These are phyloP conservation scores for Jackrogersella minutella DNA, from an alignment of 495 filamentous ascomycete genomes.

Conservation along the genomic window DNA sequence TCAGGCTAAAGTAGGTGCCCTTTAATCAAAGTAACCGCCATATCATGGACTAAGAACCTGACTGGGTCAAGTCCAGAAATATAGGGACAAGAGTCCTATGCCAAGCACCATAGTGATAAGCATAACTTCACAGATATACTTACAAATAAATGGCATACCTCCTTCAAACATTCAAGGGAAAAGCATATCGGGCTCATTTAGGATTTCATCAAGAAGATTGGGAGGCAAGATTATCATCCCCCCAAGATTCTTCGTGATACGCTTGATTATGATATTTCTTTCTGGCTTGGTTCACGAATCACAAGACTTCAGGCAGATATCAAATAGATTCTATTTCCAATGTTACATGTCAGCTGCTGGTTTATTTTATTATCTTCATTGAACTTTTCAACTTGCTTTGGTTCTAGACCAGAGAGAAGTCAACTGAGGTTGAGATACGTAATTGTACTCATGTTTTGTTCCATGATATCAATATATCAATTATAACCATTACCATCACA, in stretches of 20 bases:
- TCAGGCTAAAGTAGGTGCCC: slow-evolving; percentile 60
- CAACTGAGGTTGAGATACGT: slow-evolving; percentile 22
- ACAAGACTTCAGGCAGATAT: neutral
- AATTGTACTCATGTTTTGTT: slow-evolving; percentile 14
- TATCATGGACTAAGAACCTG: slow-evolving; percentile 37
- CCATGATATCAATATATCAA: slow-evolving; percentile 18
- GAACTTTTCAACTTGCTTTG: slow-evolving; percentile 14
- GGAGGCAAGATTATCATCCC: slow-evolving; percentile 54
- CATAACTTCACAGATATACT: neutral
- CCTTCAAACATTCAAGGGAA: slow-evolving; percentile 50
- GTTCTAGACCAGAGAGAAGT: slow-evolving; percentile 16
- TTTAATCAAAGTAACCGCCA: slow-evolving; percentile 52
- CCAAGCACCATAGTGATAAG: neutral
- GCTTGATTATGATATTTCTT: slow-evolving; percentile 32
- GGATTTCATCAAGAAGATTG: slow-evolving; percentile 57
- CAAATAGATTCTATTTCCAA: slow-evolving; percentile 12
- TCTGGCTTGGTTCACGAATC: slow-evolving; percentile 16
- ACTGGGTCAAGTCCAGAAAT: slow-evolving; percentile 57
- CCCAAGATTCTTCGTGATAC: slow-evolving; percentile 42
- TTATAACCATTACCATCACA: slow-evolving; percentile 4
- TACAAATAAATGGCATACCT: slow-evolving; percentile 48
- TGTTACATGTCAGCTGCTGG: neutral
- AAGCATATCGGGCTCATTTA: slow-evolving; percentile 48
- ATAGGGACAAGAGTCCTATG: slow-evolving; percentile 53
- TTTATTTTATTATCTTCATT: neutral